Evolutionary conservation across 2,329 filamentous ascomycete genomes (phyloP).

Genomic region (Calonectria leucothoes): DNA sequence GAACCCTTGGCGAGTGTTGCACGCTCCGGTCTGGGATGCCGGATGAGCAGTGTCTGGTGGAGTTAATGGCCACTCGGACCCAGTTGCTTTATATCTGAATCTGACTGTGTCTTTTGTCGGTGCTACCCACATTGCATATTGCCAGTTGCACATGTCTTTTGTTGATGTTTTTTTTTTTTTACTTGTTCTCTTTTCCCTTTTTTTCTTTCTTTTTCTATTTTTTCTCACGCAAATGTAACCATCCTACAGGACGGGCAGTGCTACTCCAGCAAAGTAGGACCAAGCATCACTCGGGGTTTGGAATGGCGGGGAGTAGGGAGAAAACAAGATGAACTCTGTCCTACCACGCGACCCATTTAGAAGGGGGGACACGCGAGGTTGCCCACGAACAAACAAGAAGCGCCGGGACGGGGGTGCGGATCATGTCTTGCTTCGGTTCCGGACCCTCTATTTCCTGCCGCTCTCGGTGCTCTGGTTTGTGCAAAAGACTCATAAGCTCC

Average conservation of each 20-base stretch:
- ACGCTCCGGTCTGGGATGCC: not conserved
- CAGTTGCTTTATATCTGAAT: not conserved
- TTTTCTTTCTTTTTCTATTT: conserved; percentile 13
- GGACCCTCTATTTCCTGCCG: conserved; percentile 3
- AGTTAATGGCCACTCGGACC: conserved; percentile 11
- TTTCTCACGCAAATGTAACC: not conserved
- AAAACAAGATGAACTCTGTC: conserved; percentile 1
- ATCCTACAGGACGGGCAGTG: not conserved
- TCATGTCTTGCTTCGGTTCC: conserved; percentile 8
- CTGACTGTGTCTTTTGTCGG: not conserved
- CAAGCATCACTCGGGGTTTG: not conserved
- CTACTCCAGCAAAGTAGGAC: not conserved
- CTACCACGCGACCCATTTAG: not conserved
- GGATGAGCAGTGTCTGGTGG: conserved; percentile 25
- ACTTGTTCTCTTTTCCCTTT: not conserved
- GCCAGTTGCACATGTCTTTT: not conserved
- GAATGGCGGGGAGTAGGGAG: not conserved
- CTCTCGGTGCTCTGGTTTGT: conserved; percentile 5
- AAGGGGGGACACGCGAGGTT: not conserved
- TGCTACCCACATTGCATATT: not conserved
- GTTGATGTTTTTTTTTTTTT: not conserved
- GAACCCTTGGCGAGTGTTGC: conserved; percentile 13
- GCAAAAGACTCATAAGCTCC: conserved; percentile 4
- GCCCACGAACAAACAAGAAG: not conserved
- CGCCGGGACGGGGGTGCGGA: conserved; percentile 6